phyloP scores from a whole-genome alignment of 768 basidiomycete genomes.

The Lactarius sanguifluus region DNA sequence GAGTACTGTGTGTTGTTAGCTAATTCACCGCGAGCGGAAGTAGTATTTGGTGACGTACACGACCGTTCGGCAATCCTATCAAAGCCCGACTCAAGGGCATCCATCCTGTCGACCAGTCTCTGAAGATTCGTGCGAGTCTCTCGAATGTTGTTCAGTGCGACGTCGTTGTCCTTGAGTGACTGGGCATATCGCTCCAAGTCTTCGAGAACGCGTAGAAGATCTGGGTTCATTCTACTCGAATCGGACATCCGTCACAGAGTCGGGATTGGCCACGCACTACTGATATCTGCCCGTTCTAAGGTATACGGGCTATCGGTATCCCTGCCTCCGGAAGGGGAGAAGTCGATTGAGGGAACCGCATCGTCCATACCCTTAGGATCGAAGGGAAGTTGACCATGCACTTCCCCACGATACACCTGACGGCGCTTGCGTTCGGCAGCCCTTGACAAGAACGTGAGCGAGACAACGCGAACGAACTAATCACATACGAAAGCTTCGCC shows the following conservation, averaged over 20 bases:
- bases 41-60: slow-evolving; percentile 45
- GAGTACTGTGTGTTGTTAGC: slow-evolving; percentile 50
- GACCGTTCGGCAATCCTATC: slow-evolving; percentile 86
- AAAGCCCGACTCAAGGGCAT: slow-evolving; percentile 74
- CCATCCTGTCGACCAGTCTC: slow-evolving; percentile 74
- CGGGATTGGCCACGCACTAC: slow-evolving; percentile 48
- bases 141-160: slow-evolving; percentile 54
- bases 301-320: slow-evolving; percentile 56
- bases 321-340: slow-evolving; percentile 64
- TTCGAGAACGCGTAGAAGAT: slow-evolving; percentile 57
- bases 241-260: neutral
- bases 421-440: slow-evolving; percentile 79
- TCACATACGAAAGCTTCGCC: slow-evolving; percentile 78
- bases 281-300: slow-evolving; percentile 66
- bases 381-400: slow-evolving; percentile 86
- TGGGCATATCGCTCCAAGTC: slow-evolving; percentile 62
- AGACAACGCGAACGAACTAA: slow-evolving; percentile 2
- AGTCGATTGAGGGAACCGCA: slow-evolving; percentile 74
- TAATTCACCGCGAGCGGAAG: slow-evolving; percentile 17
- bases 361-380: slow-evolving; percentile 80
- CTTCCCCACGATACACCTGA: slow-evolving; percentile 79
- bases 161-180: slow-evolving; percentile 42
- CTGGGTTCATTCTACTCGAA: slow-evolving; percentile 37
- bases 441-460: slow-evolving; percentile 39
- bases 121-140: slow-evolving; percentile 64